Conservation (phyloP, 2,329 filamentous ascomycete genomes). For the Cladosporium sp. region DNA sequence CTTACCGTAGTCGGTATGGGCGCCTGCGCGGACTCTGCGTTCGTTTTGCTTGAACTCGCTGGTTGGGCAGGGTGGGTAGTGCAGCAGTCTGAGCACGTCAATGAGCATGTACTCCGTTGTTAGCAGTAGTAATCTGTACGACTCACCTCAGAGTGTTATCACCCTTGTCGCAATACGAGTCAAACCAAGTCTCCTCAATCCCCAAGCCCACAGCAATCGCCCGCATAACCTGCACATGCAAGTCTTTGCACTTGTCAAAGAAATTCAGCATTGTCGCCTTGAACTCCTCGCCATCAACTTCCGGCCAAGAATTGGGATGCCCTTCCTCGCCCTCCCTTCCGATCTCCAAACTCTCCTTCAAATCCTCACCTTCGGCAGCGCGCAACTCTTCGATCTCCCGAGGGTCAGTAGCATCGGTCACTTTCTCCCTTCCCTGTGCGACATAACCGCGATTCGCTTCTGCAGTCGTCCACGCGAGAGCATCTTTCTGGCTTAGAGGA, state of each 20-base stretch:
- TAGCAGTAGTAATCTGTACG: neutral
- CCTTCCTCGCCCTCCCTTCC: conserved; percentile 60
- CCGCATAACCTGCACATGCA: conserved; percentile 74
- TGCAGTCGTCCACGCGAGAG: conserved; percentile 61
- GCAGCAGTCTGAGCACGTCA: conserved; percentile 39
- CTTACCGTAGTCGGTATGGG: conserved; percentile 63
- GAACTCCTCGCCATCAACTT: conserved; percentile 62
- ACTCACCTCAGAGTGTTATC: conserved; percentile 57
- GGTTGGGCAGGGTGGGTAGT: conserved; percentile 57
- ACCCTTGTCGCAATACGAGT: conserved; percentile 68
- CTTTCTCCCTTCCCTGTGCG: conserved; percentile 63
- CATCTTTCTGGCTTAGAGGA: conserved; percentile 60
- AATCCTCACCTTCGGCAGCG: conserved; percentile 39
- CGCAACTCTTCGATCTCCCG: conserved; percentile 58
- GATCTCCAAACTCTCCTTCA: conserved; percentile 63
- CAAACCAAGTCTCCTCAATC: conserved; percentile 76
- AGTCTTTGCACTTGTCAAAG: conserved; percentile 68
- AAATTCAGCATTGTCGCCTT: conserved; percentile 73
- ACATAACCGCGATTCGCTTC: conserved; percentile 52
- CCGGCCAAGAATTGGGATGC: conserved; percentile 77
- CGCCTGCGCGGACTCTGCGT: conserved; percentile 65
- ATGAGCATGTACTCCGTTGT: neutral
- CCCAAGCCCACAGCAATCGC: conserved; percentile 59
- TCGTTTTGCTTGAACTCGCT: conserved; percentile 54
- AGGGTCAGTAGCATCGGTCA: conserved; percentile 55